These are phyloP conservation scores for Gynostemma pentaphyllum DNA, from an alignment of 306 rosid genomes.

Conservation along the genomic window DNA sequence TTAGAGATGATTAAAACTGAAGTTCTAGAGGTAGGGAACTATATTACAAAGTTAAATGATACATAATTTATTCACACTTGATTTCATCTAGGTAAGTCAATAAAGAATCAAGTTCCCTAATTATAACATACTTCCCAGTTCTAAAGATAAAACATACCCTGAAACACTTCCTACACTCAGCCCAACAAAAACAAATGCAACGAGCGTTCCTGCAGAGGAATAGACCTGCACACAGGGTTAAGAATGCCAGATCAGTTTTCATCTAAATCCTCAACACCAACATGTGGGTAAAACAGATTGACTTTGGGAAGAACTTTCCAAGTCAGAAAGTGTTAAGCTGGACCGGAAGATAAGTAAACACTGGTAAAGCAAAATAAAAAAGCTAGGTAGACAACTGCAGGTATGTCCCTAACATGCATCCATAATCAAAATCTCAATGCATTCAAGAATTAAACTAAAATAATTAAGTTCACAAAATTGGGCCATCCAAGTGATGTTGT, in stretches of 20 bases:
- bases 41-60: neutral
- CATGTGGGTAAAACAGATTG: too few species aligned
- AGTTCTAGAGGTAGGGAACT: neutral
- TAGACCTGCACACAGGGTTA: conserved; percentile 43
- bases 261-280: neutral
- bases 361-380: too few species aligned
- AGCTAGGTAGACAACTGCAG: neutral
- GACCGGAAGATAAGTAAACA: too few species aligned
- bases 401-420: neutral
- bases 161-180: conserved; percentile 93
- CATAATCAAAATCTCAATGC: neutral
- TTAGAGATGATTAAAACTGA: conserved; percentile 7
- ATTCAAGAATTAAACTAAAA: neutral
- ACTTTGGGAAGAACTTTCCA: too few species aligned
- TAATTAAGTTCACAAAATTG: neutral
- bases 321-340: too few species aligned
- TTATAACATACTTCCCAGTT: neutral
- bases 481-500: neutral
- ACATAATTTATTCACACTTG: too few species aligned
- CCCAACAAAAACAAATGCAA: conserved; percentile 93
- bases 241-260: conserved; percentile 11
- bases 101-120: neutral
- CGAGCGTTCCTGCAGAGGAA: conserved; percentile 98
- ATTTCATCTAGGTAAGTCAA: neutral
- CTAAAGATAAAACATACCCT: conserved; percentile 62